phyloP scores from a whole-genome alignment of 352 stramenopile genomes.

The Phytophthora constricta region DNA sequence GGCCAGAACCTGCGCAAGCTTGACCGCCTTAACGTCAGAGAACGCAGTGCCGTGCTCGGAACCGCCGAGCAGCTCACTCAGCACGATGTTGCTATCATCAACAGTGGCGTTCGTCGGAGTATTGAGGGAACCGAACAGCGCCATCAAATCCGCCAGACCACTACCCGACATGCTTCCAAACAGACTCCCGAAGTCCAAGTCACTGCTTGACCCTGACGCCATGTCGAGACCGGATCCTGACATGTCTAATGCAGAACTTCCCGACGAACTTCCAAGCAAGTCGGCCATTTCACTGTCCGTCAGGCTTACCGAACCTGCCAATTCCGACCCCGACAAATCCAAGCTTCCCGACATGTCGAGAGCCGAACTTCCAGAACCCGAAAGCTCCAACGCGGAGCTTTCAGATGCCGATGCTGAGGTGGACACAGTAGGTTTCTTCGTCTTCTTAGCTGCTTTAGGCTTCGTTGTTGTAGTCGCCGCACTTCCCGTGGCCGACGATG shows the following conservation, averaged over 20 bases:
- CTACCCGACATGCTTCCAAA: conserved; percentile 24
- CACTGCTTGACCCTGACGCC: no score
- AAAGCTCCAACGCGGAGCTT: neutral
- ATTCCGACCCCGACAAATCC: no score
- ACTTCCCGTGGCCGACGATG: neutral
- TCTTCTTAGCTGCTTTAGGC: conserved; percentile 2
- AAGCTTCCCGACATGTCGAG: neutral
- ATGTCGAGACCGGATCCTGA: neutral
- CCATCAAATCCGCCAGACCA: conserved; percentile 16
- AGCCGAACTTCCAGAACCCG: neutral
- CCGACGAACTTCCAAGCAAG: neutral
- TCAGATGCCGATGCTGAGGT: conserved; percentile 7
- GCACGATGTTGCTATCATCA: conserved; percentile 24
- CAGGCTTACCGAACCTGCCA: no score
- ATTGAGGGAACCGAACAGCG: conserved; percentile 22
- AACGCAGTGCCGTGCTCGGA: conserved; percentile 28
- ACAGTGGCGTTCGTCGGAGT: conserved; percentile 30
- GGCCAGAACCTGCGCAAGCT: conserved; percentile 27
- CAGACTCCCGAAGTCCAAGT: conserved; percentile 8
- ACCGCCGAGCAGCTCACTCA: conserved; percentile 25
- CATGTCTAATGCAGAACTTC: no score
- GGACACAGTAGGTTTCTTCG: conserved; percentile 1
- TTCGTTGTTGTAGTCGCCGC: conserved; percentile 1
- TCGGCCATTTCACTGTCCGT: neutral
- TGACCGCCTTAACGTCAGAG: conserved; percentile 37